Evolutionary conservation across 2,329 filamentous ascomycete genomes (phyloP).

Genomic region (Parafenestella ontariensis): DNA sequence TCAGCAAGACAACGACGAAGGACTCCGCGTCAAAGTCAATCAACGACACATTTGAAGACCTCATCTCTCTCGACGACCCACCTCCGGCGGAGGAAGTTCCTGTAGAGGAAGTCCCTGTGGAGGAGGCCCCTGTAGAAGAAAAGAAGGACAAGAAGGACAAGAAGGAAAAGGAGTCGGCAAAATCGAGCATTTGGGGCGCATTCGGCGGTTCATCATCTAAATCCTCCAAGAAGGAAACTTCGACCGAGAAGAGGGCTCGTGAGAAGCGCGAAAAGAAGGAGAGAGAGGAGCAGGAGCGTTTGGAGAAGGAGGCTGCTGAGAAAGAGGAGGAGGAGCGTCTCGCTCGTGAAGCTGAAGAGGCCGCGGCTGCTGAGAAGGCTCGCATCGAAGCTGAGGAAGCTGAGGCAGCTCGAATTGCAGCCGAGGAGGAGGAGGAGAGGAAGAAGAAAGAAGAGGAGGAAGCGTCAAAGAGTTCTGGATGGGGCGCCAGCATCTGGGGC

Average conservation of each 20-base stretch:
- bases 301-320: slow-evolving; percentile 51
- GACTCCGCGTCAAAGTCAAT: slow-evolving; percentile 42
- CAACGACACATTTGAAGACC: slow-evolving; percentile 42
- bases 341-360: slow-evolving; percentile 34
- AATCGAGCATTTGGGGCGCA: slow-evolving; percentile 31
- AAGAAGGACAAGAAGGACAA: slow-evolving; percentile 40
- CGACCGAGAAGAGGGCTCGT: slow-evolving; percentile 48
- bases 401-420: slow-evolving; percentile 11
- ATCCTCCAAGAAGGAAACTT: slow-evolving; percentile 32
- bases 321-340: slow-evolving; percentile 44
- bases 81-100: slow-evolving; percentile 17
- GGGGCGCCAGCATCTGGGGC: slow-evolving; percentile 34
- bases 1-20: slow-evolving; percentile 38
- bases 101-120: too few relatives aligned
- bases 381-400: slow-evolving; percentile 25
- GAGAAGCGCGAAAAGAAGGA: slow-evolving; percentile 40
- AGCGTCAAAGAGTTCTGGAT: slow-evolving; percentile 40
- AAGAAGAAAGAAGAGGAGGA: slow-evolving; percentile 29
- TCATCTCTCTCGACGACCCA: slow-evolving; percentile 43
- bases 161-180: slow-evolving; percentile 32
- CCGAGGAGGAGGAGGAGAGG: slow-evolving; percentile 37
- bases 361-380: slow-evolving; percentile 44
- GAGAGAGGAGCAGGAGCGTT: slow-evolving; percentile 27
- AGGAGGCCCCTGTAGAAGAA: slow-evolving; percentile 15
- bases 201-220: slow-evolving; percentile 23